Conservation (phyloP, 169 alveolate species). For the Babesia sp. region DNA sequence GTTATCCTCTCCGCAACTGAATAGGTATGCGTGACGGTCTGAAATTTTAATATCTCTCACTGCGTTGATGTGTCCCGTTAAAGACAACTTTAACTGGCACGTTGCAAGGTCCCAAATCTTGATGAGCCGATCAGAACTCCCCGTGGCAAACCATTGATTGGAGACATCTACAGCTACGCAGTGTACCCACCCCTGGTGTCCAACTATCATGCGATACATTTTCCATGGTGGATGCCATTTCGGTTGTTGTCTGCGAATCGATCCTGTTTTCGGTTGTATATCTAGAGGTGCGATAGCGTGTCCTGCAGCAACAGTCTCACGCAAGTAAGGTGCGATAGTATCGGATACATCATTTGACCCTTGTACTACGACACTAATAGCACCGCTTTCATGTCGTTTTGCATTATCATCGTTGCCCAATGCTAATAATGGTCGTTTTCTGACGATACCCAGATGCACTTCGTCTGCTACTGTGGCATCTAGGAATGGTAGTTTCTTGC, state of each 20-base stretch:
- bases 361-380: constrained; percentile 29
- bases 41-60: constrained; percentile 92
- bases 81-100: constrained; percentile 92
- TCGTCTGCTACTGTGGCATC: constrained; percentile 47
- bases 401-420: constrained; percentile 11
- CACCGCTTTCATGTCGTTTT: constrained; percentile 5
- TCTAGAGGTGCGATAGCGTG: constrained; percentile 69
- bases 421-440: constrained; percentile 38
- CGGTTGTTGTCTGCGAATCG: constrained; percentile 72
- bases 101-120: constrained; percentile 98
- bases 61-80: constrained; percentile 97
- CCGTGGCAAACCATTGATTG: constrained; percentile 95
- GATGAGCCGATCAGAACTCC: constrained; percentile 95
- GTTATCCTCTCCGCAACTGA: constrained; percentile 97
- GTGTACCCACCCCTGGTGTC: constrained; percentile 99
- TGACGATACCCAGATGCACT: constrained; percentile 15
- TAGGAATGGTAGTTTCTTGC: constrained; percentile 28
- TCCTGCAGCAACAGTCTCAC: constrained; percentile 63
- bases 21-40: constrained; percentile 94
- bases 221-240: constrained; percentile 97
- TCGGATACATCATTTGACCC: neutral
- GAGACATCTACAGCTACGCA: constrained; percentile 94
- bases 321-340: constrained; percentile 29
- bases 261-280: constrained; percentile 64
- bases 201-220: constrained; percentile 93